These are phyloP conservation scores for Alternaria dauci DNA, from an alignment of 2,329 filamentous ascomycete genomes.

Conservation along the genomic window DNA sequence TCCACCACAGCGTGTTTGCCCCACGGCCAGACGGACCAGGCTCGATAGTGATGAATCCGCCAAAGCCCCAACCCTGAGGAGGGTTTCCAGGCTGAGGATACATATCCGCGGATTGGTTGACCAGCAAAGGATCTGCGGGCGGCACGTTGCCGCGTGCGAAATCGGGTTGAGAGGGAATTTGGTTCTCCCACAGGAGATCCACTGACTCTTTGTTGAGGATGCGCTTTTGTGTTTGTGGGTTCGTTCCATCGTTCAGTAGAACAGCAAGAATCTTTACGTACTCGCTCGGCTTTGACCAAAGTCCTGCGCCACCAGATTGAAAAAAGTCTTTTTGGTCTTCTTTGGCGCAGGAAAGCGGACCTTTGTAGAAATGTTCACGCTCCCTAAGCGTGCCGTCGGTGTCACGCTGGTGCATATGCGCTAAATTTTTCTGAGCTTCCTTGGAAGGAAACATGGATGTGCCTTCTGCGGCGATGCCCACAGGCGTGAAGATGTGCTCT, in stretches of 20 bases:
- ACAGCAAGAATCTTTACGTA: constrained; percentile 68
- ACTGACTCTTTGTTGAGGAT: constrained; percentile 68
- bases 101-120: constrained; percentile 60
- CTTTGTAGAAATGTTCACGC: constrained; percentile 62
- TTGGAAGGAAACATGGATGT: constrained; percentile 66
- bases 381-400: constrained; percentile 50
- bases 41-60: constrained; percentile 61
- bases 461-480: constrained; percentile 54
- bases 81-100: constrained; percentile 58
- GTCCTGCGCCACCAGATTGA: constrained; percentile 69
- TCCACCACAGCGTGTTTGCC: constrained; percentile 63
- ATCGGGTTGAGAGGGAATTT: constrained; percentile 63
- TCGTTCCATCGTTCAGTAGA: constrained; percentile 70
- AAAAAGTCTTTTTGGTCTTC: constrained; percentile 59
- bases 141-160: constrained; percentile 57
- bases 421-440: constrained; percentile 64
- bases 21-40: constrained; percentile 63
- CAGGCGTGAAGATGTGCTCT: constrained; percentile 57
- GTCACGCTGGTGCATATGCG: constrained; percentile 64
- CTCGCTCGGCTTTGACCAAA: constrained; percentile 67
- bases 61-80: constrained; percentile 72
- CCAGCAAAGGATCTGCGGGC: constrained; percentile 59
- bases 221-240: constrained; percentile 62
- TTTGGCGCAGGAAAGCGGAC: constrained; percentile 55
- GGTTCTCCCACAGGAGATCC: constrained; percentile 71